phyloP scores from a whole-genome alignment of 1,284 basidiomycete genomes.

The Moesziomyces parantarcticus region DNA sequence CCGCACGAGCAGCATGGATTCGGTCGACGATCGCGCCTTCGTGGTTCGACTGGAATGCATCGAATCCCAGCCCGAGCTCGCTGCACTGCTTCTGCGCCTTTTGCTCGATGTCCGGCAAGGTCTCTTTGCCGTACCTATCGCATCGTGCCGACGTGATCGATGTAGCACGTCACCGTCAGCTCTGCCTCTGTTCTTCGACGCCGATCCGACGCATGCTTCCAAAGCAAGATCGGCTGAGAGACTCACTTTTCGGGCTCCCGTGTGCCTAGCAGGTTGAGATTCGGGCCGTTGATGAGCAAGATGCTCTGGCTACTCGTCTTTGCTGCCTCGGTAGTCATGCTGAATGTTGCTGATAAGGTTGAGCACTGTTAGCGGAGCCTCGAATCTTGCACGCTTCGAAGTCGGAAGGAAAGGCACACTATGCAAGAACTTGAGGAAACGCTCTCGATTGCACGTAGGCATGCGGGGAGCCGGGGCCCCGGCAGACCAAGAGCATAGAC shows the following conservation, averaged over 20 bases:
- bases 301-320: slow-evolving; percentile 11
- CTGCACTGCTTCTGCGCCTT: slow-evolving; percentile 11
- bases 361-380: too few species aligned
- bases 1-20: slow-evolving; percentile 57
- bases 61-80: slow-evolving; percentile 11
- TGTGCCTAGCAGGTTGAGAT: slow-evolving; percentile 68
- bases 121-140: slow-evolving; percentile 63
- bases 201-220: too few species aligned
- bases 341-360: not conserved
- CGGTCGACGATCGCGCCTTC: slow-evolving; percentile 68
- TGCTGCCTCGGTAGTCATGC: not conserved
- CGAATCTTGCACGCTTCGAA: not conserved
- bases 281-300: slow-evolving; percentile 64
- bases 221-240: too few species aligned
- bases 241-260: slow-evolving; percentile 66
- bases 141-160: too few species aligned
- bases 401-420: slow-evolving; percentile 7
- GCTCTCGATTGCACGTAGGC: too few species aligned
- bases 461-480: too few species aligned
- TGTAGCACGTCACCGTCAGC: not conserved
- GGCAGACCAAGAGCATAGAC: too few species aligned
- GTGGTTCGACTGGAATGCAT: slow-evolving; percentile 66
- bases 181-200: too few species aligned
- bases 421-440: not conserved
- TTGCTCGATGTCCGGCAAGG: slow-evolving; percentile 57